phyloP scores from a whole-genome alignment of 202 grass and related monocot genomes.

The Schoenoplectus tabernaemontani region DNA sequence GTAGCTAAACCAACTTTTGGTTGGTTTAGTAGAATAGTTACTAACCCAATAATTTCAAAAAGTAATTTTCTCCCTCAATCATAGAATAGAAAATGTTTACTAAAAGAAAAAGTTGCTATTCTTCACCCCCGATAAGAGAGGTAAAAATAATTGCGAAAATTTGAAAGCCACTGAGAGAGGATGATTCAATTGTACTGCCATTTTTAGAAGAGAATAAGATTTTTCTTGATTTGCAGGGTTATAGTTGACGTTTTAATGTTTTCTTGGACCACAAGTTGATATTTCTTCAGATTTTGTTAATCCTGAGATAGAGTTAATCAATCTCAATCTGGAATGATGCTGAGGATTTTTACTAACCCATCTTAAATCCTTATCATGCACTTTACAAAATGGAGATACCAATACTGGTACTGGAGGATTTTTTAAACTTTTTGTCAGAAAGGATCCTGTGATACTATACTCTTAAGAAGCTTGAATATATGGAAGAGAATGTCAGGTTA shows the following conservation, averaged over 20 bases:
- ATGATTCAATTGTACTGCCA: background rate
- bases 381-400: constrained; percentile 22
- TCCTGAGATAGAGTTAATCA: background rate
- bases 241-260: background rate
- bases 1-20: too few relatives aligned
- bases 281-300: background rate
- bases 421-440: constrained; percentile 61
- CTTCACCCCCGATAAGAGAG: too few relatives aligned
- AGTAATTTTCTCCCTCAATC: too few relatives aligned
- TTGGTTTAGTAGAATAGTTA: too few relatives aligned
- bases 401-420: constrained; percentile 32
- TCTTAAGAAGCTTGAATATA: constrained; percentile 61
- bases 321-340: constrained; percentile 62
- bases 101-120: too few relatives aligned
- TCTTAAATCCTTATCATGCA: constrained; percentile 39
- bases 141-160: background rate
- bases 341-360: constrained; percentile 59
- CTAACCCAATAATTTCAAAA: too few relatives aligned
- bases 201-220: background rate
- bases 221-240: background rate
- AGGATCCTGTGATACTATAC: constrained; percentile 38
- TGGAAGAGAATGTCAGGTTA: constrained; percentile 86
- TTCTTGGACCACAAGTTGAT: background rate
- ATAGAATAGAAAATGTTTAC: too few relatives aligned
- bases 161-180: background rate